A percentile compares a stretch with the other conserved stretches of the same genome.
These are phyloP conservation scores for Trichoderma brevicompactum DNA, from an alignment of 2,329 filamentous ascomycete species.

Conservation along the genomic window DNA sequence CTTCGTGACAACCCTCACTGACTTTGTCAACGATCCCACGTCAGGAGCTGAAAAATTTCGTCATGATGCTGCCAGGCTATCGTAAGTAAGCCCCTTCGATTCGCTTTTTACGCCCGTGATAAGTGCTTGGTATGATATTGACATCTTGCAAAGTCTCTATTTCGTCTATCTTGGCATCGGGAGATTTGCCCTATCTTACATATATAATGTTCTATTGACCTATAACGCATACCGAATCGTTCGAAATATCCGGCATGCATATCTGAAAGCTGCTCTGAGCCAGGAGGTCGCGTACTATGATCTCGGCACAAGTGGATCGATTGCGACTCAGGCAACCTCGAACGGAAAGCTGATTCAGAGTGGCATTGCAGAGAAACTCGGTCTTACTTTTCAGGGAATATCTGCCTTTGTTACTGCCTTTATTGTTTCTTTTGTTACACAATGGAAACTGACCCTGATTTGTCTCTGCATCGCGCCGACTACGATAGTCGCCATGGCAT, in stretches of 20 bases:
- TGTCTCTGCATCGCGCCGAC: conserved; percentile 38
- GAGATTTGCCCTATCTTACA: conserved; percentile 56
- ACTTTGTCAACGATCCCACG: conserved; percentile 38
- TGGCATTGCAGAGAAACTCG: conserved; percentile 49
- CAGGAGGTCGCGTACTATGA: conserved; percentile 58
- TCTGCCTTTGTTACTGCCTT: conserved; percentile 47
- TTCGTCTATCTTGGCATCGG: conserved; percentile 63
- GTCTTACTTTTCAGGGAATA: conserved; percentile 45
- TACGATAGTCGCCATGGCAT: conserved; percentile 40
- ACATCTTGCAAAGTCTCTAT: conserved; percentile 52
- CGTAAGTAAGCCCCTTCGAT: conserved; percentile 34
- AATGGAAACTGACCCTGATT: conserved; percentile 53
- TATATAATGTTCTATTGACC: conserved; percentile 50
- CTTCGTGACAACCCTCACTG: conserved; percentile 44
- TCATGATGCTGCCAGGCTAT: conserved; percentile 39
- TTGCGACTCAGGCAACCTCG: conserved; percentile 49
- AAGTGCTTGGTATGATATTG: conserved; percentile 42
- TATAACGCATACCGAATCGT: conserved; percentile 57
- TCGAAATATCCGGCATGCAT: conserved; percentile 53
- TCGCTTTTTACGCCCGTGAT: too few relatives aligned
- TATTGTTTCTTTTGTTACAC: conserved; percentile 46
- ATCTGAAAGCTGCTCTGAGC: conserved; percentile 54
- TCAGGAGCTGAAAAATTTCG: conserved; percentile 38
- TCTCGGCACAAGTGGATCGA: conserved; percentile 46
- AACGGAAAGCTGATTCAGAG: conserved; percentile 50